Evolutionary conservation across 352 stramenopile species (phyloP), one percentile per base, ranked within the genome.

Genomic region (Plasmopara halstedii): DNA sequence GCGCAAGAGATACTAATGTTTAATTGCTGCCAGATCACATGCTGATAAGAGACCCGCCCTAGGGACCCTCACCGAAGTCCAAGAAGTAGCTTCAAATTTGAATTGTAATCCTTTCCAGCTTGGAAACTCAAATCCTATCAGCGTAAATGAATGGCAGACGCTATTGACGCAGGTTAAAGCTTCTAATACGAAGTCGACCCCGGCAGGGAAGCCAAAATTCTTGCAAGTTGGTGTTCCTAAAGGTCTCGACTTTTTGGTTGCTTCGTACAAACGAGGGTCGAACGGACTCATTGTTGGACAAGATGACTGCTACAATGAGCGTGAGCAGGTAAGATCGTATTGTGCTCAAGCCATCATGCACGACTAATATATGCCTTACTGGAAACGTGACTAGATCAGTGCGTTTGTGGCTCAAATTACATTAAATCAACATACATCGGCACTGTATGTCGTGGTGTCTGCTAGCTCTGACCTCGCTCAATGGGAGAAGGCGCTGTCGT

Each of bases 371-470:
- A 11, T 48, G 18, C 31, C 29, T 22, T 41, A n/a, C 19, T 29
- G 11, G 9, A 62, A 57, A 14, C 37, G 42, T 17, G 18, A 25
- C 7, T 31, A 78, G 67, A 43, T 73, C 23, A 49, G 51, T 32
- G 21, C 43, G 15, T 59, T 66, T 41, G 57, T 73, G 55, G 35
- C 52, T 10, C 53, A 70, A 20, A 39, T 71, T 23, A 23, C 58
- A 1, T 52, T 42, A 48, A 62, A 26, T 25, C 53, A 74, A 32
- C 52, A 40, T 3, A 61, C 46, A 1, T 51, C 68, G 26, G 50
- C 60, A 27, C 58, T 83, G 38, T 64, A 76, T 40, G 44, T 86
- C 26, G 51, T 86, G 8, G 46, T 80, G 15, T 61, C 71, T 42
- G 59, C 66, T 6, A 49, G 44, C 18, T 46, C 54, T 17, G 64